phyloP scores from a whole-genome alignment of 148 eudicot genomes.

The Silene conica region DNA sequence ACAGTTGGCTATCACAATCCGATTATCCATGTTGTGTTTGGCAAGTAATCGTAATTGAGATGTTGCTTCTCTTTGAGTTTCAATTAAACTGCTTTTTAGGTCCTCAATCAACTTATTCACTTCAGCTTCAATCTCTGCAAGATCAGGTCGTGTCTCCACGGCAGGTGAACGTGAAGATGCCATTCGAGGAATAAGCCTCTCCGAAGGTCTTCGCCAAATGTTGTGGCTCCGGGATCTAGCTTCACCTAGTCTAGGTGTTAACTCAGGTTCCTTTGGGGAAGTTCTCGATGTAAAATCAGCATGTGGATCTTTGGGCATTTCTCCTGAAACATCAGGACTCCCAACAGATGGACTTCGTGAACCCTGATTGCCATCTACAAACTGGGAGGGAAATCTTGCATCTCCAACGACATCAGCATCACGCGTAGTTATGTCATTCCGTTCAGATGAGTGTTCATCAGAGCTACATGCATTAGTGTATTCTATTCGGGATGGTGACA shows the following conservation, averaged over 20 bases:
- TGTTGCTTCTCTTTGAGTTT: conserved; percentile 58
- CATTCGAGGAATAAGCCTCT: conserved; percentile 55
- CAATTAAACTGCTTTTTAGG: conserved; percentile 47
- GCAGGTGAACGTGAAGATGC: conserved; percentile 60
- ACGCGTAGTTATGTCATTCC: conserved; percentile 39
- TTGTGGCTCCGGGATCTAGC: conserved; percentile 48
- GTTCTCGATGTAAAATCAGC: conserved; percentile 33
- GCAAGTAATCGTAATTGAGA: conserved; percentile 68
- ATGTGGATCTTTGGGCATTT: conserved; percentile 45
- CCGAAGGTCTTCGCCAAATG: conserved; percentile 62
- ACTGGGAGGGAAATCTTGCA: conserved; percentile 38
- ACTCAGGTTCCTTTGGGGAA: conserved; percentile 44
- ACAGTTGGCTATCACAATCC: conserved; percentile 70
- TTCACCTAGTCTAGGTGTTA: conserved; percentile 42
- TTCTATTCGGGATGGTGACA: conserved; percentile 44
- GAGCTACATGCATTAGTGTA: conserved; percentile 25
- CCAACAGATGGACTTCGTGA: conserved; percentile 37
- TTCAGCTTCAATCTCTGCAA: conserved; percentile 54
- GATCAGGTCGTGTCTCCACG: conserved; percentile 64
- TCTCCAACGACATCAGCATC: conserved; percentile 34
- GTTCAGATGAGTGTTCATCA: conserved; percentile 37
- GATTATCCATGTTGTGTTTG: conserved; percentile 80
- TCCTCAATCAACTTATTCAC: conserved; percentile 59
- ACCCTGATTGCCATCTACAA: conserved; percentile 40
- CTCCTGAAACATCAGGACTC: conserved; percentile 65